Base-by-base conservation (phyloP, 345 rosid species). In the Pistacia integerrima region DNA sequence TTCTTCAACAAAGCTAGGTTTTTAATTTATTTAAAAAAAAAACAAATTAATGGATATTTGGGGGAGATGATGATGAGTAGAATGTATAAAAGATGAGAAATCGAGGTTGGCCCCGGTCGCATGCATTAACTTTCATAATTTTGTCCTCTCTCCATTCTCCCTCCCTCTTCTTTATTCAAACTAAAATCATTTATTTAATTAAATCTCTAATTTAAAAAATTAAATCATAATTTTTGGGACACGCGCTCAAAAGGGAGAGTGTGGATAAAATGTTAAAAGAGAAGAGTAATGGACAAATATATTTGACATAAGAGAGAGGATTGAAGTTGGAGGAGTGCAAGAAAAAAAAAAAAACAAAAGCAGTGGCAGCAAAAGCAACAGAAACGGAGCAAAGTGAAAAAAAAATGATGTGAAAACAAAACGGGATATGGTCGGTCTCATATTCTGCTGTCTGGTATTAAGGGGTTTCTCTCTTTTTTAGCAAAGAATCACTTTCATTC, bases 371-470 rank as follows among this genome's bases (percentile, higher is more conserved):
- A 49, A 74, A 22, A 74, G 74, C 35, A 51, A 61, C 68, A 72
- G 11, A 30, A 9, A 54, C 38, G 30, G 49, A 5, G 14, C 0
- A n/a, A 41, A 38, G 12, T 10, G 16, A 22, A 11, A 5, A 30
- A 35, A 25, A 11, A 30, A 33, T 64, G 82, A 78, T 69, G 58
- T 70, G 79, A 80, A 81, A 65, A 76, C 75, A 79, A 81, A 79
- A 81, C 74, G 64, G 68, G 81, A 77, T 74, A 76, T 55, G 59
- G 60, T 77, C 70, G 70, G 83, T 80, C 81, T 76, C 75, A 74
- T 81, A 78, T 81, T 79, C 80, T 82, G 89, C 81, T 85, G 90
- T 89, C 88, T 84, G 90, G 88, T 80, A 84, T 84, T 78, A 75
- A 76, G 89, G 85, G 83, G 72, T 48, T 72, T 77, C 79, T 25